Evolutionary conservation across 192 early-diverging fungal genomes (phyloP), one percentile per base, ranked within the genome.

Genomic region (Podila epigama): DNA sequence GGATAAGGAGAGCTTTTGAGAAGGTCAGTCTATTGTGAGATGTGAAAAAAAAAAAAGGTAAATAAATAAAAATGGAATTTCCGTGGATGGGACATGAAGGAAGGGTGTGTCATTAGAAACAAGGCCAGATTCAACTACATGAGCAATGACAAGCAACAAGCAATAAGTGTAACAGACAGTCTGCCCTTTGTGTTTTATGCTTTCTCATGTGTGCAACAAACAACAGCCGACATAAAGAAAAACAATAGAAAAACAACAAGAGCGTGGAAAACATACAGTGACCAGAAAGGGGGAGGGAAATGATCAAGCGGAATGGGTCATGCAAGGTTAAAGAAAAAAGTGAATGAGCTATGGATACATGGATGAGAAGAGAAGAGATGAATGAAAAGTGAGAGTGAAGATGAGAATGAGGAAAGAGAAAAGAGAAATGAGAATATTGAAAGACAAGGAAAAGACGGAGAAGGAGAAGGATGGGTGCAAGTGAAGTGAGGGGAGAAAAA

Each of bases 381-480:
- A 57, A 59, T 51, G 34, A 44, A 58, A 31, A 15, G 61, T 54
- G 25, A 66, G 31, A 50, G 57, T 60, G 50, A 20, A 58, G n/a
- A n/a, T n/a, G n/a, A 25, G 8, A 32, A 52, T 31, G 40, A 51
- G 36, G 41, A 40, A 13, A 25, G 27, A 28, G 12, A 32, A 34
- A 80, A 59, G 39, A 57, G 12, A 63, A 33, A 54, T 58, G 71
- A 58, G 51, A 55, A 63, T 61, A 60, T 63, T 13, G 39, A 42
- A 20, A 9, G 58, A 42, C 12, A 2, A 39, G 31, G 58, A 22
- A 41, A 71, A 28, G 50, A 40, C 6, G 2, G 22, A 20, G 6
- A 18, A 32, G 33, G 18, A 11, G 10, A n/a, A 18, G n/a, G 16
- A 57, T n/a, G n/a, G n/a, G n/a, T n/a, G n/a, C n/a, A n/a, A n/a